phyloP scores from a whole-genome alignment of 495 filamentous ascomycete genomes.

The Podospora australis region DNA sequence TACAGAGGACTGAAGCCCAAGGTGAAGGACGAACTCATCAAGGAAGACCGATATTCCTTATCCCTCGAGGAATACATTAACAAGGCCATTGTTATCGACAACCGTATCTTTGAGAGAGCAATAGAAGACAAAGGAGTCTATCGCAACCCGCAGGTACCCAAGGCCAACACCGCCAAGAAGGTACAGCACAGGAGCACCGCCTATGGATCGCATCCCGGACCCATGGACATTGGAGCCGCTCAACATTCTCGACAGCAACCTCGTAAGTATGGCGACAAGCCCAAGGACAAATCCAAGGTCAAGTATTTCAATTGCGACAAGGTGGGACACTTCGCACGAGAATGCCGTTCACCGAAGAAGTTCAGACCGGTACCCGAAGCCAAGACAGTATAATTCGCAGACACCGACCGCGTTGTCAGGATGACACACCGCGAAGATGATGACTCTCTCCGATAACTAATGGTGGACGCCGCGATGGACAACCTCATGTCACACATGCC shows the following conservation, averaged over 20 bases:
- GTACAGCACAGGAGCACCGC: neutral
- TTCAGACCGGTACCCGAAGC: neutral
- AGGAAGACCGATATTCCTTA: neutral
- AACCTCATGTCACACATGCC: neutral
- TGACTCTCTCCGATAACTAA: too few species aligned
- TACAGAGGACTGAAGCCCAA: neutral
- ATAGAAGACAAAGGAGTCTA: neutral
- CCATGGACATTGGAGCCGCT: neutral
- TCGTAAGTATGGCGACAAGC: neutral
- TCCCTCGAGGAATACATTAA: neutral
- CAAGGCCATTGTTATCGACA: neutral
- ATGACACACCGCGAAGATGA: too few species aligned
- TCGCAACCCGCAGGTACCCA: neutral
- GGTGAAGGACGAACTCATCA: conserved; percentile 1
- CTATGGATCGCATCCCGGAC: neutral
- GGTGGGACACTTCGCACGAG: neutral
- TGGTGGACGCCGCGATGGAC: neutral
- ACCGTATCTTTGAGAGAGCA: neutral
- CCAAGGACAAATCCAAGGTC: neutral
- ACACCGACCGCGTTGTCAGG: too few species aligned
- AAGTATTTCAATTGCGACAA: neutral
- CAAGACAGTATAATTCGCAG: too few species aligned
- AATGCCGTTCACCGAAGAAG: neutral
- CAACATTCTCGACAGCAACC: neutral
- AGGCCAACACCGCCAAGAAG: neutral